A percentile compares a stretch with the other conserved stretches of the same genome.
phyloP scores from a whole-genome alignment of 306 rosid genomes.

The Cicer bijugum region DNA sequence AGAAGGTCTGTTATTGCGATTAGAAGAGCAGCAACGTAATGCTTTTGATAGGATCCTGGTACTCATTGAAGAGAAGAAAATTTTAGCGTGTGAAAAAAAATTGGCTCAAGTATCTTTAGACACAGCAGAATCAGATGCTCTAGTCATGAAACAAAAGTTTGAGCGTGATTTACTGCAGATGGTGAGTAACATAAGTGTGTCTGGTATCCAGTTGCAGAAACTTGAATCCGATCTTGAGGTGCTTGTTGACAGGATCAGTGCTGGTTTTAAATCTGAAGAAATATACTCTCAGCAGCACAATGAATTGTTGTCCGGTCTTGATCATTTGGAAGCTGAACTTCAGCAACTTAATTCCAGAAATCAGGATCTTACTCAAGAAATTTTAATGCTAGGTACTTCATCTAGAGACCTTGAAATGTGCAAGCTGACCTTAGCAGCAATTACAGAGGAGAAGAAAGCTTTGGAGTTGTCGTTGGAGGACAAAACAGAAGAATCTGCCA shows the following conservation, averaged over 20 bases:
- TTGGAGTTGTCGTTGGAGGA: slow-evolving; percentile 58
- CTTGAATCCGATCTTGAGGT: slow-evolving; percentile 72
- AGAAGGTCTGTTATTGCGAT: slow-evolving; percentile 55
- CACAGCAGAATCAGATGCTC: slow-evolving; percentile 59
- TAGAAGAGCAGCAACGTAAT: slow-evolving; percentile 69
- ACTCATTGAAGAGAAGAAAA: slow-evolving; percentile 71
- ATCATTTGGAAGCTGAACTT: slow-evolving; percentile 71
- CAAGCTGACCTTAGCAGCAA: slow-evolving; percentile 55
- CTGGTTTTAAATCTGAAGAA: slow-evolving; percentile 68
- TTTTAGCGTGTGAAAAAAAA: slow-evolving; percentile 59
- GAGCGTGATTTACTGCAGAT: slow-evolving; percentile 57
- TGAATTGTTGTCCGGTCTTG: slow-evolving; percentile 62
- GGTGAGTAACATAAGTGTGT: slow-evolving; percentile 56
- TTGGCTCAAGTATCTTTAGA: slow-evolving; percentile 59
- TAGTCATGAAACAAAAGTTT: slow-evolving; percentile 65
- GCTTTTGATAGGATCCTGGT: slow-evolving; percentile 60
- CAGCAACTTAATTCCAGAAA: slow-evolving; percentile 69
- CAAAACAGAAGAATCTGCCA: slow-evolving; percentile 63
- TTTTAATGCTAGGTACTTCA: slow-evolving; percentile 52
- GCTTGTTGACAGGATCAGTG: slow-evolving; percentile 56
- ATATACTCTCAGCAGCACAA: slow-evolving; percentile 59
- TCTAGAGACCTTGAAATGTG: slow-evolving; percentile 62
- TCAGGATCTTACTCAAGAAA: slow-evolving; percentile 68
- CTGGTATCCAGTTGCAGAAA: slow-evolving; percentile 62
- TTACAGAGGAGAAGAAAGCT: slow-evolving; percentile 65